phyloP scores from a whole-genome alignment of 108 stramenopile genomes.

The Stephanodiscus minutulus region DNA sequence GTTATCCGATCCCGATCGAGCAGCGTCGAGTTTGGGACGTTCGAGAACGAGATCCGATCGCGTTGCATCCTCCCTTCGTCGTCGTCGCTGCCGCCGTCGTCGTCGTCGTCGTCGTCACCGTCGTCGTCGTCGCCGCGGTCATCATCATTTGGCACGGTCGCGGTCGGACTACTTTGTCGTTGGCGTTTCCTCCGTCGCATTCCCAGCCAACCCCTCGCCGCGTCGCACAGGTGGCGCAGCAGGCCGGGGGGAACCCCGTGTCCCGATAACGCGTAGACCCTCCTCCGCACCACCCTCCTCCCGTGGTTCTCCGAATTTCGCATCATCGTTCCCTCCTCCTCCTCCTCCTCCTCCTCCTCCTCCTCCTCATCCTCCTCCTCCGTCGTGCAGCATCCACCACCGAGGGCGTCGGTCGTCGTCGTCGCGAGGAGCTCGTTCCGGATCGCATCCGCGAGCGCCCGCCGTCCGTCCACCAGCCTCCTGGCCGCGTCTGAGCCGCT shows the following conservation, averaged over 20 bases:
- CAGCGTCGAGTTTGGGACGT: conserved; percentile 22
- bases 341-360: background rate
- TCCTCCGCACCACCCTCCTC: too few relatives aligned
- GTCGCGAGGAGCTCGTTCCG: conserved; percentile 2
- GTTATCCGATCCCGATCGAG: conserved; percentile 20
- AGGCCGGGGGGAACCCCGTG: conserved; percentile 34
- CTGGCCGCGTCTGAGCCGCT: conserved; percentile 31
- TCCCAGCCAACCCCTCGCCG: conserved; percentile 20
- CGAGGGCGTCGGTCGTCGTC: background rate
- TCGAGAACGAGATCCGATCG: conserved; percentile 25
- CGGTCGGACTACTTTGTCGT: background rate
- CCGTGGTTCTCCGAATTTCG: too few relatives aligned
- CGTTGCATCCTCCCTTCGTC: background rate
- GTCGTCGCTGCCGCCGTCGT: background rate
- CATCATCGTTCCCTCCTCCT: conserved; percentile 9
- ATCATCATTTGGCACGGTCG: too few relatives aligned
- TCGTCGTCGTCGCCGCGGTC: too few relatives aligned
- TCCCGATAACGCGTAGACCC: conserved; percentile 26
- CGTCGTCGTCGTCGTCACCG: background rate
- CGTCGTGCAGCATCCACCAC: background rate
- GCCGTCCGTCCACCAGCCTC: conserved; percentile 24
- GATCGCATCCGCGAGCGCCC: conserved; percentile 16
- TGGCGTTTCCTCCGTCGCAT: background rate
- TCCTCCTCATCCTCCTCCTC: background rate
- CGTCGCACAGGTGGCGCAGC: conserved; percentile 10